Conservation (phyloP, 2,329 filamentous ascomycete genomes). For the Ascochyta fabae region DNA sequence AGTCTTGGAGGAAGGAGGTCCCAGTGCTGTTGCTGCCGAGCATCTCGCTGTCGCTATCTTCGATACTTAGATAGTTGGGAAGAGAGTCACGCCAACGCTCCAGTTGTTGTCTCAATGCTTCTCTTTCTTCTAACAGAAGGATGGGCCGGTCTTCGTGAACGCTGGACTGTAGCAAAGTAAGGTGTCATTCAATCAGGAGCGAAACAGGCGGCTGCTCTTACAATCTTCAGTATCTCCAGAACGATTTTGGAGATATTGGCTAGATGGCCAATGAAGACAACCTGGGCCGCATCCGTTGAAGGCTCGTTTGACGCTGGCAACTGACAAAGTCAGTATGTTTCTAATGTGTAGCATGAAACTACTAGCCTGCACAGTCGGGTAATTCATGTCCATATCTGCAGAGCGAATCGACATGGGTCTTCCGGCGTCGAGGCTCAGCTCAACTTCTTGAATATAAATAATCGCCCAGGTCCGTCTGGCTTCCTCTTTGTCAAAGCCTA, state of each 20-base stretch:
- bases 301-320: not conserved
- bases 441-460: conserved; percentile 1
- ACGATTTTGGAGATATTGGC: not conserved
- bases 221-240: not conserved
- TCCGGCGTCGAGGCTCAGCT: conserved; percentile 1
- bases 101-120: not conserved
- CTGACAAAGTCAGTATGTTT: not conserved
- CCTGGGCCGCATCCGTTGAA: not conserved
- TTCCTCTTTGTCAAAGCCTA: not conserved
- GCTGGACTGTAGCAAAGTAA: not conserved
- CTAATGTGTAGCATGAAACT: not conserved
- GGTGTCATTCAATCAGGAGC: not conserved
- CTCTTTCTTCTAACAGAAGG: not conserved
- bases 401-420: conserved; percentile 2
- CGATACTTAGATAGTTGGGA: not conserved
- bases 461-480: conserved; percentile 7
- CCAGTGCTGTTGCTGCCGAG: not conserved
- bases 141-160: not conserved
- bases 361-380: conserved; percentile 1
- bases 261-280: not conserved
- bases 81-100: conserved; percentile 1
- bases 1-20: not conserved
- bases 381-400: conserved; percentile 1
- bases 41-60: not conserved
- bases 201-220: not conserved